These are phyloP conservation scores for Fusarium circinatum DNA, from an alignment of 2,329 filamentous ascomycete species.

Conservation along the genomic window DNA sequence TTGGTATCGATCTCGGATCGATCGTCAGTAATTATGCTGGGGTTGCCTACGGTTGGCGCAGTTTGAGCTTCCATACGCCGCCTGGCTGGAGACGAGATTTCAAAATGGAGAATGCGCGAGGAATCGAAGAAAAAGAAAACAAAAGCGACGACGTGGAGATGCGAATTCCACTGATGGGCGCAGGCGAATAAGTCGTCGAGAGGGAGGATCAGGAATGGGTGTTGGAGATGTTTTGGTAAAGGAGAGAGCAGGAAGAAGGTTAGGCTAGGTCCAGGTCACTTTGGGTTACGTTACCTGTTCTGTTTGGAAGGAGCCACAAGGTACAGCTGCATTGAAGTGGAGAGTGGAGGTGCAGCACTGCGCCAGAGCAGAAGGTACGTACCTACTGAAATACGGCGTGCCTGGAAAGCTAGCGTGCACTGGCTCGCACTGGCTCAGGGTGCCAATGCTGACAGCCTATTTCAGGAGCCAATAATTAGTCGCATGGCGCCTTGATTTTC, in stretches of 20 bases:
- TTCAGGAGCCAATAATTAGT: constrained; percentile 13
- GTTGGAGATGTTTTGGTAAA: constrained; percentile 42
- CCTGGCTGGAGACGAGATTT: constrained; percentile 41
- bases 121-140: constrained; percentile 31
- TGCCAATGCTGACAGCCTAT: constrained; percentile 30
- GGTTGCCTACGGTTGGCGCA: constrained; percentile 39
- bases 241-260: constrained; percentile 35
- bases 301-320: constrained; percentile 39
- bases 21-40: constrained; percentile 38
- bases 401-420: constrained; percentile 16
- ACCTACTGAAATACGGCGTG: constrained; percentile 9
- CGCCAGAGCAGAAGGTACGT: constrained; percentile 14
- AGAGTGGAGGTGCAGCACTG: constrained; percentile 22
- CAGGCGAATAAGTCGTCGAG: constrained; percentile 41
- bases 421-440: not conserved
- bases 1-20: constrained; percentile 42
- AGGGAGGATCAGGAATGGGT: constrained; percentile 34
- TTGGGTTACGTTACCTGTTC: constrained; percentile 50
- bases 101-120: constrained; percentile 32
- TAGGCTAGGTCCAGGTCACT: constrained; percentile 35
- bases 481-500: constrained; percentile 20
- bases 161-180: constrained; percentile 41
- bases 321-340: not conserved
- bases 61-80: constrained; percentile 54
- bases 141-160: constrained; percentile 32